phyloP scores from a whole-genome alignment of 2,329 filamentous ascomycete genomes.

The Fonsecaea erecta region DNA sequence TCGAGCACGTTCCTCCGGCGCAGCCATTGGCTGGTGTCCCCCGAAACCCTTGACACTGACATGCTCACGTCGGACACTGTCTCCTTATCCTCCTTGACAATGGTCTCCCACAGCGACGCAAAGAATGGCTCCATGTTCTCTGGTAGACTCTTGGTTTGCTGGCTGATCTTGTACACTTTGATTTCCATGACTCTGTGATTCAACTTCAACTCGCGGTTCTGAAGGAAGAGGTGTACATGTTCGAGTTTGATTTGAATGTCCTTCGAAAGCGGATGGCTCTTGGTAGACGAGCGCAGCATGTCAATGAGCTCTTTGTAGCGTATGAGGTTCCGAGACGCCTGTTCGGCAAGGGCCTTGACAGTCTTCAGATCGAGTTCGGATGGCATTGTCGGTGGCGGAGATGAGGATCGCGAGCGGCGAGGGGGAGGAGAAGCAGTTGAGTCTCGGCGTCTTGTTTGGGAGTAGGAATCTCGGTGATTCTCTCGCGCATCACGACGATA shows the following conservation, averaged over 20 bases:
- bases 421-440: neutral
- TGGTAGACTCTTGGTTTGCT: neutral
- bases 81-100: neutral
- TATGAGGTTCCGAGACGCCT: neutral
- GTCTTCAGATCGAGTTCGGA: conserved; percentile 4
- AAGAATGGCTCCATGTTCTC: neutral
- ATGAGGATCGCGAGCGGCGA: neutral
- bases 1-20: neutral
- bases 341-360: neutral
- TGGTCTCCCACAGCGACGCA: neutral
- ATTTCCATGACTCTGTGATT: neutral
- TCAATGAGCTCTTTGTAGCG: neutral
- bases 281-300: neutral
- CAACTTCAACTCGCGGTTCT: neutral
- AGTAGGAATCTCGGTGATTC: neutral
- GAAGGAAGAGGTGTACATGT: neutral
- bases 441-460: neutral
- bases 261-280: neutral
- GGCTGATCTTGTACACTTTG: neutral
- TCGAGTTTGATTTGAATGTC: conserved; percentile 1
- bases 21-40: neutral
- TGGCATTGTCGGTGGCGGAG: neutral
- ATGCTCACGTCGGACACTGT: neutral
- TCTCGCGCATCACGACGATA: neutral
- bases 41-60: neutral